Evolutionary conservation across 2,329 filamentous ascomycete species (phyloP).

Genomic region (Moelleriella libera): DNA sequence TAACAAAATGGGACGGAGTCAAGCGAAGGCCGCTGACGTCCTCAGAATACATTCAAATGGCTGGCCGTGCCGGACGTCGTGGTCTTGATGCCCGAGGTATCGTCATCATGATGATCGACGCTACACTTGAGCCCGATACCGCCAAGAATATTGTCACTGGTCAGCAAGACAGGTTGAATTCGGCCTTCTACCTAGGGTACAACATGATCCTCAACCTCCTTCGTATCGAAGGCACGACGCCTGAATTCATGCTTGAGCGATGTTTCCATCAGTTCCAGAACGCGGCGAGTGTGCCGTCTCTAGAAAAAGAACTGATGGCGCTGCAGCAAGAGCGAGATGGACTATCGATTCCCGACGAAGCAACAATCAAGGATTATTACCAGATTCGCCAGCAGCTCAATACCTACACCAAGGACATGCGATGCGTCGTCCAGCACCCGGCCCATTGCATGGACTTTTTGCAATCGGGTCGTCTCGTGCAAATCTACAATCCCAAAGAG

Average conservation of each 20-base stretch:
- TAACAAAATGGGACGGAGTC: constrained; percentile 86
- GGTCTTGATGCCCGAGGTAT: constrained; percentile 96
- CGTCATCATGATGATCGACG: constrained; percentile 98
- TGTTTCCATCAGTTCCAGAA: constrained; percentile 99
- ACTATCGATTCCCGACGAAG: constrained; percentile 72
- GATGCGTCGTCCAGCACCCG: constrained; percentile 81
- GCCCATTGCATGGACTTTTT: constrained; percentile 75
- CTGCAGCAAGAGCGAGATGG: constrained; percentile 62
- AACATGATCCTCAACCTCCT: constrained; percentile 98
- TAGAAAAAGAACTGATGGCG: constrained; percentile 72
- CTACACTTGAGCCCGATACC: constrained; percentile 87
- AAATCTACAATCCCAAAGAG: constrained; percentile 57
- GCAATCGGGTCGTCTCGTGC: constrained; percentile 74
- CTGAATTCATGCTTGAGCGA: constrained; percentile 95
- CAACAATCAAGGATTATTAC: constrained; percentile 87
- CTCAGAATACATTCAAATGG: constrained; percentile 98
- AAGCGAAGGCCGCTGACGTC: constrained; percentile 73
- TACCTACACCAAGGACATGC: constrained; percentile 76
- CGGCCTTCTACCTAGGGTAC: constrained; percentile 93
- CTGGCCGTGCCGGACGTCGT: constrained; percentile 87
- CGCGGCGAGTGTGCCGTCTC: constrained; percentile 65
- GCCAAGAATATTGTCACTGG: constrained; percentile 93
- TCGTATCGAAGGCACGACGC: constrained; percentile 96
- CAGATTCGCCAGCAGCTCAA: constrained; percentile 75
- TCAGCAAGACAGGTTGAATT: constrained; percentile 93